Evolutionary conservation across 352 stramenopile species (phyloP).

Genomic region (Pythium aristosporum): DNA sequence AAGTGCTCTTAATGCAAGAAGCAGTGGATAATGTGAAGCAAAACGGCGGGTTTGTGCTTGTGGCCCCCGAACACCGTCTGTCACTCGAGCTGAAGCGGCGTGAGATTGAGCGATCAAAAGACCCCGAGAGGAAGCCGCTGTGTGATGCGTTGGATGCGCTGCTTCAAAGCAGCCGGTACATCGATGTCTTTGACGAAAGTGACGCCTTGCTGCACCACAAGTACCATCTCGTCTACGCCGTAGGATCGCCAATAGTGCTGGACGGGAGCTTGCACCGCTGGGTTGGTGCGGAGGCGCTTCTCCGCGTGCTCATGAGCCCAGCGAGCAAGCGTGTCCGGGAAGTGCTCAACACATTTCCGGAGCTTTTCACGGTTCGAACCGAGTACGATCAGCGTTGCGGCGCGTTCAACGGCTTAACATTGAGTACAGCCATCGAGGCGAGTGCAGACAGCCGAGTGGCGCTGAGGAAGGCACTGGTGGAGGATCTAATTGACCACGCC

Average conservation of each 20-base stretch:
- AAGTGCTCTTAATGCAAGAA: conserved; percentile 39
- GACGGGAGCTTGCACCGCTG: conserved; percentile 47
- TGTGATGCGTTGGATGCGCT: conserved; percentile 34
- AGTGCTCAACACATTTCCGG: conserved; percentile 37
- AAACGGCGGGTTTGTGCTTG: conserved; percentile 54
- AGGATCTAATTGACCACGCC: conserved; percentile 59
- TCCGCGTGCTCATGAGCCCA: conserved; percentile 25
- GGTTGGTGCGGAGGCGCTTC: conserved; percentile 45
- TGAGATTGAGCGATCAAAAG: conserved; percentile 31
- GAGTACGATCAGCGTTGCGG: conserved; percentile 39
- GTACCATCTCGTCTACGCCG: conserved; percentile 89
- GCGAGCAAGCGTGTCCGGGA: conserved; percentile 19
- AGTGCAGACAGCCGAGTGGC: conserved; percentile 18
- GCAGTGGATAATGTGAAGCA: conserved; percentile 35
- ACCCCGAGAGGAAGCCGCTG: not conserved
- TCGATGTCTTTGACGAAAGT: conserved; percentile 87
- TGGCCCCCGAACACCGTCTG: conserved; percentile 84
- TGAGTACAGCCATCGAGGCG: conserved; percentile 27
- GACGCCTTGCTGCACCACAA: conserved; percentile 86
- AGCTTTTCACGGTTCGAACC: conserved; percentile 30
- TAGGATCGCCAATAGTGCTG: conserved; percentile 47
- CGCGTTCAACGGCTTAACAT: conserved; percentile 39
- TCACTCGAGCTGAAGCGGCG: conserved; percentile 84
- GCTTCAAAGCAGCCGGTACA: conserved; percentile 48
- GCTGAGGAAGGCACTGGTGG: conserved; percentile 45